These are phyloP conservation scores for Arctostaphylos glauca DNA, from an alignment of 148 eudicot species.

Conservation along the genomic window DNA sequence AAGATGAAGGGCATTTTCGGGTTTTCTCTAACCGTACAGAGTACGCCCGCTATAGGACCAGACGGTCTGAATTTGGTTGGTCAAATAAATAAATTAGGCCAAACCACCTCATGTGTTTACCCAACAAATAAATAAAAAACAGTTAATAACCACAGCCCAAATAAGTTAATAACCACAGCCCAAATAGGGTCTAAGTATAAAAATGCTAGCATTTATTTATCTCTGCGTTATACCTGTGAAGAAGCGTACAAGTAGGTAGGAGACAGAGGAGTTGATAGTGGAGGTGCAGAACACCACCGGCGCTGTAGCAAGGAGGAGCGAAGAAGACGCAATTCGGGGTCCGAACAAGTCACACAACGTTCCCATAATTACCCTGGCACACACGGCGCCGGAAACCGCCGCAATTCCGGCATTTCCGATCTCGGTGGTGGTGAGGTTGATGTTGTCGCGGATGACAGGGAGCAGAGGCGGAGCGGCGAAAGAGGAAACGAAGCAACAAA, in stretches of 20 bases:
- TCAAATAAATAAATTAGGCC: too few relatives aligned
- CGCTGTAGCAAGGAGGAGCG: conserved; percentile 59
- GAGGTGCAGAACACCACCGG: conserved; percentile 67
- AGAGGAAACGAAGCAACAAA: conserved; percentile 70
- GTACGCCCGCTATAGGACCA: too few relatives aligned
- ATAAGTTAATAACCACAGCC: too few relatives aligned
- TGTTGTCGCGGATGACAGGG: conserved; percentile 74
- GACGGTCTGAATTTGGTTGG: too few relatives aligned
- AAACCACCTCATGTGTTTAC: too few relatives aligned
- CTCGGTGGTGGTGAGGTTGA: conserved; percentile 58
- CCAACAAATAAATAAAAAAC: too few relatives aligned
- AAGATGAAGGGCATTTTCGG: too few relatives aligned
- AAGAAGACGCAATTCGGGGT: conserved; percentile 68
- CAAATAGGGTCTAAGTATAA: too few relatives aligned
- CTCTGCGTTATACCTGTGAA: conserved; percentile 15
- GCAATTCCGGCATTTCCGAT: conserved; percentile 92
- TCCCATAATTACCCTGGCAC: conserved; percentile 76
- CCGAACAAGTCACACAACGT: conserved; percentile 77
- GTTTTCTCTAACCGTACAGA: too few relatives aligned
- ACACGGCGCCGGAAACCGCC: conserved; percentile 72
- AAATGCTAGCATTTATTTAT: too few relatives aligned
- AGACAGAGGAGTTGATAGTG: conserved; percentile 22
- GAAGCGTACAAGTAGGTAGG: conserved; percentile 59
- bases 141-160: too few relatives aligned
- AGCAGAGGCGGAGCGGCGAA: conserved; percentile 86